phyloP scores from a whole-genome alignment of 768 basidiomycete genomes.

The Gloeostereum incarnatum region DNA sequence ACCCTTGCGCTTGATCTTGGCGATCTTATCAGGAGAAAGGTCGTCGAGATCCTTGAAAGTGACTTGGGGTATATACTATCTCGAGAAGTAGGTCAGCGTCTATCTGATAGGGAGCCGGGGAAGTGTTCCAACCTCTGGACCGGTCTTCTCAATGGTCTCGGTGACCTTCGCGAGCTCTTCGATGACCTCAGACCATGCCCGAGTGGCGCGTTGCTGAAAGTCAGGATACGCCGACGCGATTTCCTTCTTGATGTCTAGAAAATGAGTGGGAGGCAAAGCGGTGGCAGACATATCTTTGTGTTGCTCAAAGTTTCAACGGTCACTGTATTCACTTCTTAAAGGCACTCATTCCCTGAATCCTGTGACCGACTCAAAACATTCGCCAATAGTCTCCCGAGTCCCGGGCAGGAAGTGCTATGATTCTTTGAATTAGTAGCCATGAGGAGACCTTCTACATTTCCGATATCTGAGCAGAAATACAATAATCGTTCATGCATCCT shows the following conservation, averaged over 20 bases:
- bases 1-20: slow-evolving; percentile 43
- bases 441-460: too few relatives aligned
- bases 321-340: too few relatives aligned
- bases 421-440: too few relatives aligned
- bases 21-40: slow-evolving; percentile 34
- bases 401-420: too few relatives aligned
- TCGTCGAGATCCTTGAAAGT: slow-evolving; percentile 42
- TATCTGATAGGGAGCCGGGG: not conserved
- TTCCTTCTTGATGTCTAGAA: slow-evolving; percentile 46
- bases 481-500: too few relatives aligned
- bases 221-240: slow-evolving; percentile 43
- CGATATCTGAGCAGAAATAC: too few relatives aligned
- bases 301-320: too few relatives aligned
- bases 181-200: slow-evolving; percentile 52
- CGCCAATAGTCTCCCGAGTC: too few relatives aligned
- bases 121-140: slow-evolving; percentile 33
- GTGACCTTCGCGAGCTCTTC: slow-evolving; percentile 37
- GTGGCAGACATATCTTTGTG: too few relatives aligned
- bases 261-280: too few relatives aligned
- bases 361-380: too few relatives aligned
- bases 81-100: not conserved
- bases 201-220: slow-evolving; percentile 37
- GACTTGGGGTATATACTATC: slow-evolving; percentile 54
- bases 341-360: too few relatives aligned
- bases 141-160: slow-evolving; percentile 32